Evolutionary conservation across 768 basidiomycete genomes (phyloP), one percentile per base, ranked within the genome.

Genomic region (Pilatotrama ljubarskyi): DNA sequence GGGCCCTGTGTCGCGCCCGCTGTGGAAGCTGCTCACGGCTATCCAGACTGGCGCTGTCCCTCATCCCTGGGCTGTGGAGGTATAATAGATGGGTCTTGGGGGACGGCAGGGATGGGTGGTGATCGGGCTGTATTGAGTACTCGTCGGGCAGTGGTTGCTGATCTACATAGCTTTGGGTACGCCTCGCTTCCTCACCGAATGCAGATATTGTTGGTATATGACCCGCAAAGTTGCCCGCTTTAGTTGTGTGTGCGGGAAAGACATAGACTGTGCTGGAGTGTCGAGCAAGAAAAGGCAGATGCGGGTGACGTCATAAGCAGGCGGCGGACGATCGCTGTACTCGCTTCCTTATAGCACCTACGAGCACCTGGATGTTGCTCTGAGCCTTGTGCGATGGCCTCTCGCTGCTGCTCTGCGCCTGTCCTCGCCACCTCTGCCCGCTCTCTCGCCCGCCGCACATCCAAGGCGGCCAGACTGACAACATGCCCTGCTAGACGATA

Each of bases 41-140:
- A 85, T 91, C 55, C 93, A 96, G 74, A 87, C 85, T 62, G 93
- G 93, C 4, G 73, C 75, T 62, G 86, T 93, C 56, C 26, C 57
- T 20, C 90, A 90, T 70, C 84, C 88, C 26, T 96, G 93, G 93
- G 90, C 85, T 69, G 85, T 90, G 24, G 70, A 80, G 9, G 82
- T 80, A 5, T 56, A 24, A 47, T 14, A 10, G 8, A 8, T 13
- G 36, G 22, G 22, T 5, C n/a, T 20, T 11, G 10, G 29, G 41
- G 29, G 14, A n/a, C 40, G 20, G 17, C 42, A 10, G 26, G 40
- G 25, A 15, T 44, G 43, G 10, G 13, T 11, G 24, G 22, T 22
- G 20, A 44, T 44, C 9, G 7, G 20, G 20, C 5, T 24, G 22
- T 13, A 20, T 24, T 32, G 5, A 32, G 29, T 32, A 32, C 29